Conservation (phyloP, 1,284 basidiomycete genomes). For the Fomitopsis palustris region DNA sequence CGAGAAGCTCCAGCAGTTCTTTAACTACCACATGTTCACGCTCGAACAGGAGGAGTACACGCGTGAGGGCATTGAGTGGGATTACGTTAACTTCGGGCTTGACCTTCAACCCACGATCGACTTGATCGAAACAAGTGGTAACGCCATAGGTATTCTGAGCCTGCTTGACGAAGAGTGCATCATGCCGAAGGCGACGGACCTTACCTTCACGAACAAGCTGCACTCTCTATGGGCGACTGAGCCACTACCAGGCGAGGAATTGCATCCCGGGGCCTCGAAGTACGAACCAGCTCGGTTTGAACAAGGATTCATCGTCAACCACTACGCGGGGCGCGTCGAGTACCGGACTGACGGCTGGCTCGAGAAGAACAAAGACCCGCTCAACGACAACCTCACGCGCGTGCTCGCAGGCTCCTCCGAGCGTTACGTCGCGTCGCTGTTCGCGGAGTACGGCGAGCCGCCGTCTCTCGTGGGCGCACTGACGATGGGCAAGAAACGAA, state of each 20-base stretch:
- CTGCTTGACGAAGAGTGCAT: slow-evolving; percentile 98
- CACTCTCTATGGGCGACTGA: slow-evolving; percentile 66
- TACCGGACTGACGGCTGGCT: slow-evolving; percentile 97
- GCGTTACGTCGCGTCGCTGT: slow-evolving; percentile 79
- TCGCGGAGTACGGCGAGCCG: slow-evolving; percentile 76
- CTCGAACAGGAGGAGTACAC: slow-evolving; percentile 99
- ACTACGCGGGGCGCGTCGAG: slow-evolving; percentile 97
- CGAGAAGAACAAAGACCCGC: slow-evolving; percentile 99
- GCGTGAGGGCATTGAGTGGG: slow-evolving; percentile 96
- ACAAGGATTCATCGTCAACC: slow-evolving; percentile 93
- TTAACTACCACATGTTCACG: slow-evolving; percentile 99
- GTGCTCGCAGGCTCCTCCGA: slow-evolving; percentile 85
- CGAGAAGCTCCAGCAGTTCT: slow-evolving; percentile 95
- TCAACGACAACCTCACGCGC: slow-evolving; percentile 95
- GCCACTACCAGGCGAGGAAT: slow-evolving; percentile 43
- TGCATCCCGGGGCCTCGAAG: slow-evolving; percentile 76
- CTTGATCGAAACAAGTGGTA: slow-evolving; percentile 82
- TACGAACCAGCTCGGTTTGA: slow-evolving; percentile 88
- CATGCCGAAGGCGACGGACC: slow-evolving; percentile 97
- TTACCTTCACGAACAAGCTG: slow-evolving; percentile 94
- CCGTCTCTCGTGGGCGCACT: slow-evolving; percentile 33
- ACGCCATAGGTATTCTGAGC: slow-evolving; percentile 86
- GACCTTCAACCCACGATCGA: slow-evolving; percentile 99
- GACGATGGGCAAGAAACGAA: slow-evolving; percentile 67
- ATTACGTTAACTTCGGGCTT: slow-evolving; percentile 97